These are phyloP conservation scores for Fusarium torreyae DNA, from an alignment of 2,329 filamentous ascomycete species.

Conservation along the genomic window DNA sequence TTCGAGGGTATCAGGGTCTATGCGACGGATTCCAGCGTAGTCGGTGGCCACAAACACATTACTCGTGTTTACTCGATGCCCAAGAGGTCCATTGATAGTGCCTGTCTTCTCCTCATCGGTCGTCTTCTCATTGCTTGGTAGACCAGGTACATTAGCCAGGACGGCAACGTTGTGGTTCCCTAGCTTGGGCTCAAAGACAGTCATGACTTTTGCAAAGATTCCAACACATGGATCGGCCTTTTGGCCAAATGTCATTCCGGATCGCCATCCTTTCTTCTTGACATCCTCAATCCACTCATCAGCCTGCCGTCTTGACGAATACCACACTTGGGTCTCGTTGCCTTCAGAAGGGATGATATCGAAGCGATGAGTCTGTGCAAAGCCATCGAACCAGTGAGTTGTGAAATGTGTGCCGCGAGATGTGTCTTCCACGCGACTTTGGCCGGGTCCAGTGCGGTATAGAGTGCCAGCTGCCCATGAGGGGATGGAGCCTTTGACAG, in stretches of 20 bases:
- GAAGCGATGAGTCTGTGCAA: slow-evolving; percentile 80
- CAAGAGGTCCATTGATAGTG: slow-evolving; percentile 30
- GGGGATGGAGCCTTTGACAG: slow-evolving; percentile 77
- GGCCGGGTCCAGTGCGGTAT: slow-evolving; percentile 82
- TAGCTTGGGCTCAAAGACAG: slow-evolving; percentile 63
- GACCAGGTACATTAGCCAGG: slow-evolving; percentile 74
- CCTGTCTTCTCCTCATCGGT: background rate
- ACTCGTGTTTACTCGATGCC: slow-evolving; percentile 58
- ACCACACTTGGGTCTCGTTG: slow-evolving; percentile 65
- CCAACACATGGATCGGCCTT: slow-evolving; percentile 81
- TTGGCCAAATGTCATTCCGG: slow-evolving; percentile 77
- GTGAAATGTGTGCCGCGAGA: slow-evolving; percentile 72
- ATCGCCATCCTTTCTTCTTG: slow-evolving; percentile 70
- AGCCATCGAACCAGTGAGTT: slow-evolving; percentile 87
- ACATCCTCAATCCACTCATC: slow-evolving; percentile 75
- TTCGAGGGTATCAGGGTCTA: slow-evolving; percentile 81
- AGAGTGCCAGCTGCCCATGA: slow-evolving; percentile 79
- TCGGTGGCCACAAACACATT: slow-evolving; percentile 73
- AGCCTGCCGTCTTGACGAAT: slow-evolving; percentile 79
- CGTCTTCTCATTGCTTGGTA: slow-evolving; percentile 49
- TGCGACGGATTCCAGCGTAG: slow-evolving; percentile 67
- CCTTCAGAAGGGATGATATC: slow-evolving; percentile 68
- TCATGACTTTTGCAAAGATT: slow-evolving; percentile 80
- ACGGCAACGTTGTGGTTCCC: slow-evolving; percentile 74
- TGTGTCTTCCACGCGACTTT: slow-evolving; percentile 72